Conservation (phyloP, 805 yeast species). For the Teunomyces pallodes region DNA sequence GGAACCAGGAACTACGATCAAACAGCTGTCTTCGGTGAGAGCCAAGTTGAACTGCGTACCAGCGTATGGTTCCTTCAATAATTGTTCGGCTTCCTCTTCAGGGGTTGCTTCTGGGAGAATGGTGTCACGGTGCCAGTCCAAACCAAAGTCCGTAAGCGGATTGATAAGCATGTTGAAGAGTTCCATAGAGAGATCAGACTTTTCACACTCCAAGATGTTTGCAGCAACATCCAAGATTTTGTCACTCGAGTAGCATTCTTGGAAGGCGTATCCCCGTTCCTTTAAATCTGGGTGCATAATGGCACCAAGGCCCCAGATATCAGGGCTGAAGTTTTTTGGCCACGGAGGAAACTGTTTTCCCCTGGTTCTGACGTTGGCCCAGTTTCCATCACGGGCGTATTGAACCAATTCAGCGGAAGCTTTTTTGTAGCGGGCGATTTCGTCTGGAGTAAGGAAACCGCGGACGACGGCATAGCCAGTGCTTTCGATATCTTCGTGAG, state of each 20-base stretch:
- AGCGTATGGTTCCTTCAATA: conserved; percentile 39
- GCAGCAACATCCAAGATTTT: conserved; percentile 38
- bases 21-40: conserved; percentile 43
- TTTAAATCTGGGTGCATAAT: conserved; percentile 46
- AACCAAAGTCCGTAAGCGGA: conserved; percentile 51
- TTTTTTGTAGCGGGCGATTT: conserved; percentile 32
- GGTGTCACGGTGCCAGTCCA: conserved; percentile 54
- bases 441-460: conserved; percentile 39
- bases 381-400: conserved; percentile 45
- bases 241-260: conserved; percentile 38
- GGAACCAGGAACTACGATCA: conserved; percentile 48
- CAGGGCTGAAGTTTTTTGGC: conserved; percentile 49
- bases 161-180: conserved; percentile 52
- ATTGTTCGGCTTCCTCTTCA: conserved; percentile 42
- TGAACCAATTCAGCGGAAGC: conserved; percentile 39
- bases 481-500: conserved; percentile 28
- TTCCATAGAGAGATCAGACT: conserved; percentile 42
- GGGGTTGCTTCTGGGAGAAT: conserved; percentile 45
- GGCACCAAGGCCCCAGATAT: conserved; percentile 52
- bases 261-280: conserved; percentile 35
- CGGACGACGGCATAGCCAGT: conserved; percentile 40
- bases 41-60: conserved; percentile 54
- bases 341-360: conserved; percentile 60
- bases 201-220: conserved; percentile 42
- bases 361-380: conserved; percentile 48